A percentile compares a stretch with the other conserved stretches of the same genome.
These are phyloP conservation scores for Phellinidium pouzarii DNA, from an alignment of 1,284 basidiomycete genomes.

Conservation along the genomic window DNA sequence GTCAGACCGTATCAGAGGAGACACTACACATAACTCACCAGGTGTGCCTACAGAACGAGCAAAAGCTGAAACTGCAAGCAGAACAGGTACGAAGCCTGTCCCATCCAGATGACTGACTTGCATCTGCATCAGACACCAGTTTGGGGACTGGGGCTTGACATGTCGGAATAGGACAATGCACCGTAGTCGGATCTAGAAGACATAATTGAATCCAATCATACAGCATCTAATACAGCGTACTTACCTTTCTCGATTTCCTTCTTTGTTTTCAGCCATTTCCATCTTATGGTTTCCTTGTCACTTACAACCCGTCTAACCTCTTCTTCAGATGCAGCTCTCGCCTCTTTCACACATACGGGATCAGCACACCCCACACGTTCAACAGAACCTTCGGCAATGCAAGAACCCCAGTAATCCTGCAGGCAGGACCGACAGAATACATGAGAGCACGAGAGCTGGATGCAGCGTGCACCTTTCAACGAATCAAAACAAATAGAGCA, in stretches of 20 bases:
- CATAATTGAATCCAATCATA: not conserved
- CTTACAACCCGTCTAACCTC: conserved; percentile 66
- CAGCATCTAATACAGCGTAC: conserved; percentile 15
- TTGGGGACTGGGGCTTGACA: conserved; percentile 66
- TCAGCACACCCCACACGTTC: conserved; percentile 67
- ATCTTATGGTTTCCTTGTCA: conserved; percentile 54
- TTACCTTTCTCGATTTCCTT: conserved; percentile 59
- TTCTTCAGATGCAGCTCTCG: conserved; percentile 56
- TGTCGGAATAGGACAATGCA: conserved; percentile 66
- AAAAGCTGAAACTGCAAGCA: conserved; percentile 63
- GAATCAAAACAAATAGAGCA: conserved; percentile 69
- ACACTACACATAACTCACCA: conserved; percentile 41
- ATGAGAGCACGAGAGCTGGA: conserved; percentile 60
- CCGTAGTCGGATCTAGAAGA: conserved; percentile 58
- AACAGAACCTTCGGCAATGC: conserved; percentile 68
- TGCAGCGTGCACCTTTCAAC: conserved; percentile 61
- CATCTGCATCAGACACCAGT: conserved; percentile 30
- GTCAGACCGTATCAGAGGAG: conserved; percentile 1
- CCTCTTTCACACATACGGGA: conserved; percentile 62
- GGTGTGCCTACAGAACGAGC: conserved; percentile 64
- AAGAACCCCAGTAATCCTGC: conserved; percentile 66
- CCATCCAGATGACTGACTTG: conserved; percentile 54
- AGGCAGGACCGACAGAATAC: conserved; percentile 71
- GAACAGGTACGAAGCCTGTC: conserved; percentile 62
- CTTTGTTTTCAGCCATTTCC: conserved; percentile 70